Conservation (phyloP, 2,329 filamentous ascomycete genomes). For the Claviceps maximensis region DNA sequence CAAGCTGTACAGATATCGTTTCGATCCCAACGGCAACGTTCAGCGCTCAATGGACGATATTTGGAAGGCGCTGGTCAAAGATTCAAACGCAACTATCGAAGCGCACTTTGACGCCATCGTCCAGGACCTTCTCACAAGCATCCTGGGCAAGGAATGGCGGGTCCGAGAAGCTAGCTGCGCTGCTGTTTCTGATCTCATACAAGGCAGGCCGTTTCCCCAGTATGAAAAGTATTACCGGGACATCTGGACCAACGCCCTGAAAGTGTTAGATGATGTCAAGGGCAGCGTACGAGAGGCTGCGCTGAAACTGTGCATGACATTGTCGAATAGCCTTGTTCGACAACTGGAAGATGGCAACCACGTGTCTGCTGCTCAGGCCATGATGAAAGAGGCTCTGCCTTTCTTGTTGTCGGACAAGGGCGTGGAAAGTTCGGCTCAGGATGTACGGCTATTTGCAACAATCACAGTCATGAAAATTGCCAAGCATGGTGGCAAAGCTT, state of each 20-base stretch:
- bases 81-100: slow-evolving; percentile 63
- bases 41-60: slow-evolving; percentile 95
- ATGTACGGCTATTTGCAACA: slow-evolving; percentile 76
- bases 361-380: slow-evolving; percentile 56
- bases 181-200: slow-evolving; percentile 76
- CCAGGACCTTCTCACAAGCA: slow-evolving; percentile 70
- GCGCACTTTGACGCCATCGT: slow-evolving; percentile 81
- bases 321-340: slow-evolving; percentile 76
- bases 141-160: slow-evolving; percentile 86
- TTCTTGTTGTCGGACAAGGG: slow-evolving; percentile 84
- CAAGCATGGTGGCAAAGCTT: slow-evolving; percentile 69
- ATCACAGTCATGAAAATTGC: slow-evolving; percentile 76
- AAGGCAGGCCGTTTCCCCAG: slow-evolving; percentile 59
- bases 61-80: slow-evolving; percentile 91
- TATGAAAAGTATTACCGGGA: slow-evolving; percentile 77
- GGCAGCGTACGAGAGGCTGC: slow-evolving; percentile 74
- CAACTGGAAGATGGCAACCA: slow-evolving; percentile 69
- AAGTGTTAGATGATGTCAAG: slow-evolving; percentile 93
- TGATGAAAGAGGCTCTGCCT: slow-evolving; percentile 77
- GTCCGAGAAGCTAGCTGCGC: slow-evolving; percentile 85
- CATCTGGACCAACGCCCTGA: slow-evolving; percentile 77
- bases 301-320: slow-evolving; percentile 63
- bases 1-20: slow-evolving; percentile 86
- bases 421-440: slow-evolving; percentile 76
- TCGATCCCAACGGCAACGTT: slow-evolving; percentile 89